phyloP scores from a whole-genome alignment of 2,329 filamentous ascomycete species.

The Arthrobotrys megalospora region DNA sequence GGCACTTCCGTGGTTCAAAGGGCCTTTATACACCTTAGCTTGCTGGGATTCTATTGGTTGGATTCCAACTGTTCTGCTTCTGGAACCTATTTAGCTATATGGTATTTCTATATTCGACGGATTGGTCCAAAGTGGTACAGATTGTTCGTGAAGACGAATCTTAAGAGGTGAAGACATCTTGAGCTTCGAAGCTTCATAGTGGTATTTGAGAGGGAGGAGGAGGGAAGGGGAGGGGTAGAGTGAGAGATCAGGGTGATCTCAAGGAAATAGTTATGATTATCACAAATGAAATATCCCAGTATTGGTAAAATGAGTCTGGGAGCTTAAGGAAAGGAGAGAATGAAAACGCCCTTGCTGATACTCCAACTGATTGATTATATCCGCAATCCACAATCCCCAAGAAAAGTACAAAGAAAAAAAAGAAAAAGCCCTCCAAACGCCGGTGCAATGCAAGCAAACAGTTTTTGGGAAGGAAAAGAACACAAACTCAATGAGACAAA shows the following conservation, averaged over 20 bases:
- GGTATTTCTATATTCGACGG: constrained; percentile 4
- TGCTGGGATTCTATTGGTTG: constrained; percentile 14
- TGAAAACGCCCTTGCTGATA: constrained; percentile 42
- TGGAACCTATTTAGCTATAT: background rate
- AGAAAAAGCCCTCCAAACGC: constrained; percentile 43
- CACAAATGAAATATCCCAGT: constrained; percentile 43
- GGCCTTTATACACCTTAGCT: background rate
- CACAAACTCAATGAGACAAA: constrained; percentile 37
- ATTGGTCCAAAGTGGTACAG: background rate
- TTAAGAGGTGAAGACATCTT: background rate
- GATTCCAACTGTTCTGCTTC: constrained; percentile 1
- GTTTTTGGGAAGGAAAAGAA: constrained; percentile 32
- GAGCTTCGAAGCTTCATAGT: background rate
- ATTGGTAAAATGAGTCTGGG: background rate
- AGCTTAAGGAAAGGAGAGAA: constrained; percentile 13
- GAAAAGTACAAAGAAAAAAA: constrained; percentile 38
- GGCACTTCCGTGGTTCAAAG: constrained; percentile 3
- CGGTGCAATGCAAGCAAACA: constrained; percentile 43
- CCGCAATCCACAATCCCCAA: constrained; percentile 38
- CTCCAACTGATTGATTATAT: constrained; percentile 28
- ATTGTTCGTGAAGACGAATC: background rate
- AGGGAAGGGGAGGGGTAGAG: background rate
- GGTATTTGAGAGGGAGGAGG: background rate
- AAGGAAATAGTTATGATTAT: constrained; percentile 23
- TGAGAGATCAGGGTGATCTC: constrained; percentile 7